Conservation (phyloP, 1,284 basidiomycete genomes). For the Sporisorium graminicola region DNA sequence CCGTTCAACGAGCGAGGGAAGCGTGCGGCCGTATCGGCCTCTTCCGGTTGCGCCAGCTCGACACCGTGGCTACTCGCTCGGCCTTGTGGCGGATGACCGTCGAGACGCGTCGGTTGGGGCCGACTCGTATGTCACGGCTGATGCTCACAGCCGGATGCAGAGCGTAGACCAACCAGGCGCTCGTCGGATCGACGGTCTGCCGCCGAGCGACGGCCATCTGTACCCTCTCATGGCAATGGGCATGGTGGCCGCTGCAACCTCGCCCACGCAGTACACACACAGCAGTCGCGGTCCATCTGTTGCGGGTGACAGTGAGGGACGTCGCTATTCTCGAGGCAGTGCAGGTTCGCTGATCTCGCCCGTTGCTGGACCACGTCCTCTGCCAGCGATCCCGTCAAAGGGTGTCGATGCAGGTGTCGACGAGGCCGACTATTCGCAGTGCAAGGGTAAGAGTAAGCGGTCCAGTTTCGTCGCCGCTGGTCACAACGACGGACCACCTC, state of each 20-base stretch:
- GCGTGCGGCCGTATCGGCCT: conserved; percentile 11
- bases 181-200: conserved; percentile 12
- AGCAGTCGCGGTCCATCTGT: conserved; percentile 12
- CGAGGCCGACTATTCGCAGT: too few species aligned
- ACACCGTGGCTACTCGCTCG: conserved; percentile 13
- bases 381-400: conserved; percentile 13
- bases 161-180: neutral
- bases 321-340: conserved; percentile 1
- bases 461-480: neutral
- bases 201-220: conserved; percentile 1
- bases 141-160: conserved; percentile 3
- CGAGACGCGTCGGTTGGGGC: conserved; percentile 7
- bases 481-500: conserved; percentile 4
- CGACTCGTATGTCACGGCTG: conserved; percentile 17
- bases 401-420: conserved; percentile 8
- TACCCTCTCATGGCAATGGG: conserved; percentile 25
- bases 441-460: neutral
- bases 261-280: conserved; percentile 18
- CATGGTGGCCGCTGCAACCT: conserved; percentile 24
- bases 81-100: conserved; percentile 6
- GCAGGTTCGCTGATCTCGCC: conserved; percentile 3
- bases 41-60: conserved; percentile 7
- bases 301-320: neutral
- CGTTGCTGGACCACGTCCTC: neutral
- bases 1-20: conserved; percentile 29